Conservation (phyloP, 805 yeast species). For the Ogataea philodendri region DNA sequence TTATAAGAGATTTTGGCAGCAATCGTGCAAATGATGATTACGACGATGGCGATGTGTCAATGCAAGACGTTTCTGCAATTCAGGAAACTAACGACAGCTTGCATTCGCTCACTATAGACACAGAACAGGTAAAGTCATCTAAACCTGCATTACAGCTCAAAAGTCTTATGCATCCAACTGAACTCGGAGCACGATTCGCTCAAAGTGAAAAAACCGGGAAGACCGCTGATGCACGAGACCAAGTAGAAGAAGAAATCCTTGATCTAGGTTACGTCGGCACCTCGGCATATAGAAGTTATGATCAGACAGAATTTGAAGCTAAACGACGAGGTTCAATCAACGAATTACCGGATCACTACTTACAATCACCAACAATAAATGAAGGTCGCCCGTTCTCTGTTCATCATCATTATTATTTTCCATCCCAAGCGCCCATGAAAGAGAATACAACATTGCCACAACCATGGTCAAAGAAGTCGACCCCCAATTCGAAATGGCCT, state of each 20-base stretch:
- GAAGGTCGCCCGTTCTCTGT: too few species aligned
- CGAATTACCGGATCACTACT: neutral
- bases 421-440: neutral
- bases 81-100: too few species aligned
- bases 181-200: conserved; percentile 26
- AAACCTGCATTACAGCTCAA: neutral
- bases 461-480: conserved; percentile 55
- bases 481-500: conserved; percentile 52
- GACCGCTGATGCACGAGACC: too few species aligned
- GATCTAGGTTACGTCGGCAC: conserved; percentile 3
- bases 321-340: neutral
- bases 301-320: conserved; percentile 4
- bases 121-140: neutral
- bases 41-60: conserved; percentile 20
- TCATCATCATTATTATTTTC: conserved; percentile 16
- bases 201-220: neutral
- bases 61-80: conserved; percentile 18
- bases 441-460: conserved; percentile 40
- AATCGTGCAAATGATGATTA: neutral
- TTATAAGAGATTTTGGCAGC: conserved; percentile 3
- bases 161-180: conserved; percentile 20
- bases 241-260: too few species aligned
- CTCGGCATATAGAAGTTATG: conserved; percentile 8
- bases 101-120: neutral
- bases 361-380: conserved; percentile 1